These are phyloP conservation scores for Mycena chlorophos DNA, from an alignment of 768 basidiomycete genomes.

Conservation along the genomic window DNA sequence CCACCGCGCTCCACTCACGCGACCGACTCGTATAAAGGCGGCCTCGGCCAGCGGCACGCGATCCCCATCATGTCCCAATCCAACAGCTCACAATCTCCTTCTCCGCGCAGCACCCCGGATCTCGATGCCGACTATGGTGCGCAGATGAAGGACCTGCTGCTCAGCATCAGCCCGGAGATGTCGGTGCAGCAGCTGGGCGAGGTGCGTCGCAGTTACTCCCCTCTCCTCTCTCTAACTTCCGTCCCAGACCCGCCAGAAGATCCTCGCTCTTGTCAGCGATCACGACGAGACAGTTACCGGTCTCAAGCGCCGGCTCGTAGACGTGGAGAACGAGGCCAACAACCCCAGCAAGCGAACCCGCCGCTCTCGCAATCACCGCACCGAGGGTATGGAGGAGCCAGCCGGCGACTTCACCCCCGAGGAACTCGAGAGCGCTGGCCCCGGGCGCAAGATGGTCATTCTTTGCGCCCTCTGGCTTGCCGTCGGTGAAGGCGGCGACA, in stretches of 20 bases:
- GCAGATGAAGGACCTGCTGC: not conserved
- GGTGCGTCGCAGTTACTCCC: not conserved
- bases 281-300: not conserved
- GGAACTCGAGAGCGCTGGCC: not conserved
- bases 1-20: not conserved
- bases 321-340: not conserved
- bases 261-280: not conserved
- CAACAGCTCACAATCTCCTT: not conserved
- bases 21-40: not conserved
- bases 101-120: not conserved
- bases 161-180: not conserved
- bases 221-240: not conserved
- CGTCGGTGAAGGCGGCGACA: not conserved
- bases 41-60: not conserved
- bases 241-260: not conserved
- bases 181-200: not conserved
- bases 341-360: not conserved
- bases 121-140: not conserved
- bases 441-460: slow-evolving; percentile 1
- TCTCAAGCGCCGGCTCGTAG: not conserved
- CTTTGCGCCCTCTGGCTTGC: not conserved
- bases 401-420: not conserved
- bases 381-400: not conserved
- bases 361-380: not conserved
- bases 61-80: not conserved